Percentiles rank a stretch among this genome's conserved stretches.
phyloP scores from a whole-genome alignment of 345 rosid species.

The Linum tenue region DNA sequence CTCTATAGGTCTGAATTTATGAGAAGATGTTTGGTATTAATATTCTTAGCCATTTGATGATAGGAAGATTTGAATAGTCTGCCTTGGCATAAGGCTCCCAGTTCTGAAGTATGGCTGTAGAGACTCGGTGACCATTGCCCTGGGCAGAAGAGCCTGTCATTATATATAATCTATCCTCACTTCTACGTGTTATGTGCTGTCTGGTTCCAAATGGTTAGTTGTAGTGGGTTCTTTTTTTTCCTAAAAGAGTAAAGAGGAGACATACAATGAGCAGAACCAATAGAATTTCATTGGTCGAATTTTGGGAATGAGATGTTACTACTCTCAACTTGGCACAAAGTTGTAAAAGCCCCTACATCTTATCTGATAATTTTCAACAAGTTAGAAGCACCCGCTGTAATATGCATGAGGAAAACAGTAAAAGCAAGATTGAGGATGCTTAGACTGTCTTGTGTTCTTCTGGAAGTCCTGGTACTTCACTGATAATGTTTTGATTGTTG shows the following conservation, averaged over 20 bases:
- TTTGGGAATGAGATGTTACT: background rate
- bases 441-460: background rate
- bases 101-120: background rate
- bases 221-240: background rate
- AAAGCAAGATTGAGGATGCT: background rate
- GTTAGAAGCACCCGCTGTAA: background rate
- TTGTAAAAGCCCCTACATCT: too few species aligned
- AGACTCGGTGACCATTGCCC: background rate
- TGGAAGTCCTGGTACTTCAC: constrained; percentile 6
- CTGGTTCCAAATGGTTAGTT: background rate
- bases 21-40: background rate
- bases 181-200: background rate
- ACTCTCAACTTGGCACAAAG: background rate
- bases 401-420: background rate
- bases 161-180: background rate
- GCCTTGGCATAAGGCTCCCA: background rate
- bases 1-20: background rate
- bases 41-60: background rate
- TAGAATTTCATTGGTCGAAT: background rate
- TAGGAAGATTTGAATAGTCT: background rate
- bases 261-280: background rate
- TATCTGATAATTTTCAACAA: too few species aligned
- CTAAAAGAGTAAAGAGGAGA: background rate
- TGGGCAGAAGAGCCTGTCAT: background rate
- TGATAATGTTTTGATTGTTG: constrained; percentile 7